These are phyloP conservation scores for Pestalotiopsis sp. DNA, from an alignment of 2,329 filamentous ascomycete species.

Conservation along the genomic window DNA sequence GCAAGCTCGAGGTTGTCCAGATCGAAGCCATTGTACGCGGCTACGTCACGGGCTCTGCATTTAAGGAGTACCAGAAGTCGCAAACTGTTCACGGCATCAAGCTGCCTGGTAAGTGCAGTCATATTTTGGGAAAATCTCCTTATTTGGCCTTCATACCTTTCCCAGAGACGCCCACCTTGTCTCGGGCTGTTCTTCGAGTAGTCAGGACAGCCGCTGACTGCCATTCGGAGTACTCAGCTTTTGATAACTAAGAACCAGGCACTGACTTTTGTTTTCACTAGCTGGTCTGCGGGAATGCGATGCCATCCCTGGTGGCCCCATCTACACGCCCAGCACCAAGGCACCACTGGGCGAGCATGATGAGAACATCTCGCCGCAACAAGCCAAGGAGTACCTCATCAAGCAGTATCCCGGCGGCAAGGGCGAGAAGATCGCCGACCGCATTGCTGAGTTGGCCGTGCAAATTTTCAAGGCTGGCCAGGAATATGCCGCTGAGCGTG, in stretches of 20 bases:
- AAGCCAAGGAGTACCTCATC: slow-evolving; percentile 47
- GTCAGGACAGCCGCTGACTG: neutral
- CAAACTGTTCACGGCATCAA: slow-evolving; percentile 80
- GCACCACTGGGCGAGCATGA: slow-evolving; percentile 76
- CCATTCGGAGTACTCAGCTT: neutral
- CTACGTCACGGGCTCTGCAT: slow-evolving; percentile 85
- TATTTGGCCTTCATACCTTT: neutral
- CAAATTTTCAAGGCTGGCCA: slow-evolving; percentile 63
- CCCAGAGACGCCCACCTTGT: neutral
- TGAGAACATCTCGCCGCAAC: slow-evolving; percentile 78
- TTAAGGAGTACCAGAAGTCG: slow-evolving; percentile 70
- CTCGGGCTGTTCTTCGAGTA: neutral
- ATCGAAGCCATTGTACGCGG: slow-evolving; percentile 72
- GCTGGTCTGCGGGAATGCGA: slow-evolving; percentile 68
- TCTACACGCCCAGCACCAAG: slow-evolving; percentile 82
- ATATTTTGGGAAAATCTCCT: neutral
- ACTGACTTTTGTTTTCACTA: neutral
- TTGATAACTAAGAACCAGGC: neutral
- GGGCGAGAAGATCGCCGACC: slow-evolving; percentile 62
- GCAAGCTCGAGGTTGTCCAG: slow-evolving; percentile 71
- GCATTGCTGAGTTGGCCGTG: slow-evolving; percentile 65
- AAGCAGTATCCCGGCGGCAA: slow-evolving; percentile 45
- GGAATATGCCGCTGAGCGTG: slow-evolving; percentile 62
- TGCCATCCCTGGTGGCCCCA: slow-evolving; percentile 63
- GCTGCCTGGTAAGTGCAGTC: slow-evolving; percentile 45